phyloP scores from a whole-genome alignment of 495 filamentous ascomycete genomes.

The Podospora didyma region DNA sequence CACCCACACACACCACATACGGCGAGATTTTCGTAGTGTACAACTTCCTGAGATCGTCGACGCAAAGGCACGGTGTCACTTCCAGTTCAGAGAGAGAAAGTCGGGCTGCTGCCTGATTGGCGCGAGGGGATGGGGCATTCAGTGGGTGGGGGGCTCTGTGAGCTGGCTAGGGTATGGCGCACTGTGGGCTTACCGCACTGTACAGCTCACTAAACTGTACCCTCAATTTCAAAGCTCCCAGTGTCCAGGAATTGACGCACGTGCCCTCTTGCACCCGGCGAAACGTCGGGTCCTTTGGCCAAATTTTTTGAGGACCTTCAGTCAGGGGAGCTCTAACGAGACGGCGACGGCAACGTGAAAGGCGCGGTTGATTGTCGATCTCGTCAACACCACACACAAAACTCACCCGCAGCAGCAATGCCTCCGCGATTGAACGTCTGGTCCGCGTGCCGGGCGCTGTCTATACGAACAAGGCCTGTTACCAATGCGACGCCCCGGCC shows the following conservation, averaged over 20 bases:
- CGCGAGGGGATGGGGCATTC: too few relatives aligned
- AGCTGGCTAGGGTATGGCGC: too few relatives aligned
- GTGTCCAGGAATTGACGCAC: too few relatives aligned
- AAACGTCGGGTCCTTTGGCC: background rate
- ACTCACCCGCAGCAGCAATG: conserved; percentile 32
- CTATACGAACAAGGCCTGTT: conserved; percentile 37
- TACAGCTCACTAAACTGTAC: too few relatives aligned
- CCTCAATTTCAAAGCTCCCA: too few relatives aligned
- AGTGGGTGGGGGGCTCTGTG: background rate
- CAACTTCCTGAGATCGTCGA: too few relatives aligned
- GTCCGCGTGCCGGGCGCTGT: conserved; percentile 41
- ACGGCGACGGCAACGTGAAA: background rate
- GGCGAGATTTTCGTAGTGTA: too few relatives aligned
- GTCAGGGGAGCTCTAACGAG: background rate
- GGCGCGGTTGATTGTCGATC: background rate
- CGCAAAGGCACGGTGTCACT: too few relatives aligned
- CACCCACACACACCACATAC: too few relatives aligned
- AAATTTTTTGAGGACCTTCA: background rate
- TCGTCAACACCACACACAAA: conserved; percentile 6
- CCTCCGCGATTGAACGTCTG: conserved; percentile 46
- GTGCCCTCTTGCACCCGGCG: background rate
- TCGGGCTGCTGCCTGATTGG: too few relatives aligned
- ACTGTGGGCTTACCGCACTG: too few relatives aligned
- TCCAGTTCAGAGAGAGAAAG: too few relatives aligned
- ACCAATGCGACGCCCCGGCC: conserved; percentile 59